Percentiles rank a stretch among this genome's conserved stretches.
Conservation (phyloP, 768 basidiomycete genomes). For the Kwoniella europaea region DNA sequence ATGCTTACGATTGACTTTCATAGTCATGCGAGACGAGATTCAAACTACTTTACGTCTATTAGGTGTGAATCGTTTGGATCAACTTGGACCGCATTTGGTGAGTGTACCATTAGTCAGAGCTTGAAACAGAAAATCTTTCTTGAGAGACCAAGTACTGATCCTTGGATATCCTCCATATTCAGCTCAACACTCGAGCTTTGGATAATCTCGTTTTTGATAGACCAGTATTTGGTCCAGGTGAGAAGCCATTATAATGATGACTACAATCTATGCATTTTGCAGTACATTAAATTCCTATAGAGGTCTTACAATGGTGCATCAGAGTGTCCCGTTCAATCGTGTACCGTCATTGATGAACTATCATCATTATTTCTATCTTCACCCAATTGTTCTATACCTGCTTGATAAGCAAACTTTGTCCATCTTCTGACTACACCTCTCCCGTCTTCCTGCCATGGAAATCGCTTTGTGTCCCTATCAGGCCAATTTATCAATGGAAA, state of each 20-base stretch:
- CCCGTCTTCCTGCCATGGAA: slow-evolving; percentile 50
- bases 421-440: slow-evolving; percentile 47
- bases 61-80: slow-evolving; percentile 58
- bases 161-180: background rate
- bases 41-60: slow-evolving; percentile 60
- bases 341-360: background rate
- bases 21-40: slow-evolving; percentile 61
- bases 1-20: background rate
- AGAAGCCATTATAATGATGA: slow-evolving; percentile 14
- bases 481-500: too few species aligned
- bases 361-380: background rate
- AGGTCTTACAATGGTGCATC: too few species aligned
- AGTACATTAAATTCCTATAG: too few species aligned
- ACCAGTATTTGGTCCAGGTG: slow-evolving; percentile 14
- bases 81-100: slow-evolving; percentile 59
- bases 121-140: background rate
- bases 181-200: slow-evolving; percentile 27
- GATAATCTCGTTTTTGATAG: slow-evolving; percentile 22
- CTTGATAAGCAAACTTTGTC: slow-evolving; percentile 38
- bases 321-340: background rate
- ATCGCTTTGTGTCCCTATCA: slow-evolving; percentile 39
- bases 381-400: slow-evolving; percentile 4
- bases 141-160: background rate
- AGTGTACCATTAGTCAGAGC: slow-evolving; percentile 9
- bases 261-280: background rate